Conservation (phyloP, 345 rosid genomes). For the Trapa incisa region DNA sequence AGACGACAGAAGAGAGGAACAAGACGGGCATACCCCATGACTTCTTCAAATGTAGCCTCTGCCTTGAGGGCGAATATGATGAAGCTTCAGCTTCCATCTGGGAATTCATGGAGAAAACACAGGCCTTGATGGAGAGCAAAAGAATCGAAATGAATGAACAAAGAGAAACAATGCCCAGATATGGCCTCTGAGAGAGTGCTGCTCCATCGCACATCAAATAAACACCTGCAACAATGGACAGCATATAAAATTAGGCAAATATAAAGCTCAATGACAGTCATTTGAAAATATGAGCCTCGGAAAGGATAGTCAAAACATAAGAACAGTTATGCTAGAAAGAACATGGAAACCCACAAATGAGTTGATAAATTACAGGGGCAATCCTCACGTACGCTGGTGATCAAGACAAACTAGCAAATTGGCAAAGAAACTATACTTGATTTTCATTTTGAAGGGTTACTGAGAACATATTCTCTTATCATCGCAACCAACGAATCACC, state of each 20-base stretch:
- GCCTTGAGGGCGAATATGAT: conserved; percentile 43
- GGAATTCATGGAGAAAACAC: conserved; percentile 66
- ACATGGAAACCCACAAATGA: background rate
- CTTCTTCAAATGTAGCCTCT: conserved; percentile 68
- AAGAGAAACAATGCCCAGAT: conserved; percentile 72
- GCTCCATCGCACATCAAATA: conserved; percentile 64
- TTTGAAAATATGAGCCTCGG: background rate
- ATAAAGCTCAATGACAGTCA: background rate
- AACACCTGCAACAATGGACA: conserved; percentile 43
- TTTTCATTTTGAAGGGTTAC: background rate
- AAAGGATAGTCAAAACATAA: background rate
- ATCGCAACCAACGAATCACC: background rate
- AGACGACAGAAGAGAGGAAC: conserved; percentile 78
- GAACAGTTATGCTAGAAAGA: background rate
- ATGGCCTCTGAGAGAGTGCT: conserved; percentile 79
- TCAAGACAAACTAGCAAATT: too few relatives aligned
- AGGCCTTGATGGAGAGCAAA: conserved; percentile 70
- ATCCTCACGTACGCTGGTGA: background rate
- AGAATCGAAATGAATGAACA: conserved; percentile 58
- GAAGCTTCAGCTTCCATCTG: conserved; percentile 60
- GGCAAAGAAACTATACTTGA: background rate
- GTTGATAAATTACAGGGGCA: background rate
- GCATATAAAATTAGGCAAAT: too few relatives aligned
- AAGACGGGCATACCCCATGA: conserved; percentile 99
- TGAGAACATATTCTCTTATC: background rate